Percentiles rank a stretch among this genome's conserved stretches.
Conservation (phyloP, 2,329 filamentous ascomycete genomes). For the Cladosporium sp. region DNA sequence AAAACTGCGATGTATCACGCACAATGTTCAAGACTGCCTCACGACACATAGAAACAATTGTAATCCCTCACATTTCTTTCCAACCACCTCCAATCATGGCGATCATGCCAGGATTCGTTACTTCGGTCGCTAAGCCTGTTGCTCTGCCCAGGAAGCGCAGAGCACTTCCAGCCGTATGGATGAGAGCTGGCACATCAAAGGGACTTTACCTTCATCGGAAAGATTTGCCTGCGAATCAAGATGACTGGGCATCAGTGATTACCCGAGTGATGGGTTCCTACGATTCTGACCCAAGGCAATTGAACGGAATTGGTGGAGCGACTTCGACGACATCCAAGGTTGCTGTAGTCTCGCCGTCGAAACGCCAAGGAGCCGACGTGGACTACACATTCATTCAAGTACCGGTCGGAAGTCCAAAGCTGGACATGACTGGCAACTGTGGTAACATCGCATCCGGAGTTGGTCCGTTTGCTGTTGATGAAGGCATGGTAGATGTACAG, state of each 20-base stretch:
- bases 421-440: slow-evolving; percentile 30
- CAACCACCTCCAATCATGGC: slow-evolving; percentile 4
- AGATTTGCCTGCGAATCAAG: slow-evolving; percentile 31
- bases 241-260: slow-evolving; percentile 35
- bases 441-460: slow-evolving; percentile 30
- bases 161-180: slow-evolving; percentile 39
- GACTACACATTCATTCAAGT: slow-evolving; percentile 30
- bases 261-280: slow-evolving; percentile 38
- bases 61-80: slow-evolving; percentile 17
- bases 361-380: slow-evolving; percentile 24
- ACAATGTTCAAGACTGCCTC: slow-evolving; percentile 22
- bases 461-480: slow-evolving; percentile 29
- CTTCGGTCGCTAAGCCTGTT: background rate
- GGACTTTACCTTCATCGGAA: slow-evolving; percentile 42
- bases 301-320: slow-evolving; percentile 30
- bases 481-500: slow-evolving; percentile 23
- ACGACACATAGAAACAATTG: slow-evolving; percentile 17
- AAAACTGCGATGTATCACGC: background rate
- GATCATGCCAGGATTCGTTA: slow-evolving; percentile 20
- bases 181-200: slow-evolving; percentile 43
- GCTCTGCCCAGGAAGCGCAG: slow-evolving; percentile 16
- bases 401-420: slow-evolving; percentile 22
- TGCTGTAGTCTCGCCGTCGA: slow-evolving; percentile 25
- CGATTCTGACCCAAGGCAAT: slow-evolving; percentile 28
- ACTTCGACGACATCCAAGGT: slow-evolving; percentile 30